Conservation (phyloP, 805 yeast species). For the Candida pseudoglaebosa region DNA sequence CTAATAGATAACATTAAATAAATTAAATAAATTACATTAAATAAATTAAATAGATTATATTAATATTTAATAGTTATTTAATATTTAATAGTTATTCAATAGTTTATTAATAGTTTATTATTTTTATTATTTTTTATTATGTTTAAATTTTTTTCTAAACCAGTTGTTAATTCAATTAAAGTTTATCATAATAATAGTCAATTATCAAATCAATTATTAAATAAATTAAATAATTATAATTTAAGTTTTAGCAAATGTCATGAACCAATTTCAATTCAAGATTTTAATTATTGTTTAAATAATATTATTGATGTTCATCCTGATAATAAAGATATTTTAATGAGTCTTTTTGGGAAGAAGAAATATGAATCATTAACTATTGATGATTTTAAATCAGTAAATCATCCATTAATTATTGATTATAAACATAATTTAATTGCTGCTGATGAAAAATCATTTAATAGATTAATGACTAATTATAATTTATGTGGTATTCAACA, state of each 20-base stretch:
- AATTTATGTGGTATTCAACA: constrained; percentile 27
- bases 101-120: no score
- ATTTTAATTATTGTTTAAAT: constrained; percentile 23
- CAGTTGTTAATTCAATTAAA: constrained; percentile 17
- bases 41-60: no score
- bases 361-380: constrained; percentile 11
- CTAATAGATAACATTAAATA: no score
- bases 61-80: no score
- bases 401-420: constrained; percentile 31
- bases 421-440: constrained; percentile 37
- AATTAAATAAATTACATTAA: no score
- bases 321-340: constrained; percentile 24
- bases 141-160: constrained; percentile 2
- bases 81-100: no score
- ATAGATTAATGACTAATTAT: constrained; percentile 38
- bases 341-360: constrained; percentile 9
- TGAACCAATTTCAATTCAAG: constrained; percentile 9
- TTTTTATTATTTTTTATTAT: no score
- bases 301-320: constrained; percentile 33
- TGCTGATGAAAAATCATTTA: constrained; percentile 33
- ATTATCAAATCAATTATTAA: constrained; percentile 19
- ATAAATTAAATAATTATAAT: constrained; percentile 10
- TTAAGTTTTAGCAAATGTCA: neutral
- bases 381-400: constrained; percentile 6
- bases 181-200: constrained; percentile 25